Evolutionary conservation across 495 filamentous ascomycete species (phyloP), one percentile per base, ranked within the genome.

Genomic region (Friedmanniomyces endolithicus): DNA sequence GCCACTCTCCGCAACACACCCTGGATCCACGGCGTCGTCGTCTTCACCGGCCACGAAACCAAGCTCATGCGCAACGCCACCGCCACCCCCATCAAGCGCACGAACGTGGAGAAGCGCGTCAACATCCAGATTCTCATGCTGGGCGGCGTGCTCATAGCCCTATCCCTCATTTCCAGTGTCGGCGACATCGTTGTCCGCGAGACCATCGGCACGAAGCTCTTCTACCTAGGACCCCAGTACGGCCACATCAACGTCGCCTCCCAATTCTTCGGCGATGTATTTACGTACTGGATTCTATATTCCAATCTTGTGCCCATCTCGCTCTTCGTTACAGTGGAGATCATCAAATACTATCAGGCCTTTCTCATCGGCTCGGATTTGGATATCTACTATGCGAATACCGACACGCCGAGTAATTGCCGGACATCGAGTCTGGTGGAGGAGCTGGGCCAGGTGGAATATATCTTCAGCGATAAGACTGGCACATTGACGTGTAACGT

Each of bases 1-100:
- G 94, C 94, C 12, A 96, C 92, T 3, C 73, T 99, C 40, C 79
- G 94, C 51, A 99, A 99, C 62, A 99, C 94, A 11, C 90, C 90
- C 20, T 99, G 94, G 94, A 82, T 99, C 51, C 88, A 97, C 67
- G 94, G 90, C 29, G 80, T 92, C 51, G 94, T 97, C 56, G 90
- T 97, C 16, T 99, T 99, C 61, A 99, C 90, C 19, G 94, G 94
- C 53, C 94, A 99, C 67, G 90, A 99, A 71, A 97, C 94, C 25
- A 99, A 99, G 68, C 75, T 99, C 62, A 97, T 99, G 94, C 80
- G 94, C 54, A 99, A 99, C 67, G 94, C 94, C 25, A 97, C 90
- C 9, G 94, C 94, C 12, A 85, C 94, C 1, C 92, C 94, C 34
- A 97, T 99, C 68, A 99, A 99, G 74, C 83, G 88, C 47, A 99